Evolutionary conservation across 441 rosid genomes (phyloP).

Genomic region (Raphanus hybrid): DNA sequence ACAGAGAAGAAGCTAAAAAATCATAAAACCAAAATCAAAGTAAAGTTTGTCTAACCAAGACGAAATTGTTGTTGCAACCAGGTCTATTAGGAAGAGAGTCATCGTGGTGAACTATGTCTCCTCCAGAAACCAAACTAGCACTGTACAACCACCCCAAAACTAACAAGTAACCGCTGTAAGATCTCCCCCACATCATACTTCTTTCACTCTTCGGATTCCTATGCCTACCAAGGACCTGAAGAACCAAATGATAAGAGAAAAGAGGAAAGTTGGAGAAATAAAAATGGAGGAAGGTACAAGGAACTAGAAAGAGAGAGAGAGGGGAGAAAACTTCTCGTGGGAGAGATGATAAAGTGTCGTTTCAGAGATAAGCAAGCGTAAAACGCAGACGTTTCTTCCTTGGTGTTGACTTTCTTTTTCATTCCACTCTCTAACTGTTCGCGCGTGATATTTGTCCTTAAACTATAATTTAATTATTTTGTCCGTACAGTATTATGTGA

Average conservation of each 20-base stretch:
- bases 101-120: conserved; percentile 70
- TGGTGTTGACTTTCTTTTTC: conserved; percentile 22
- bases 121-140: conserved; percentile 49
- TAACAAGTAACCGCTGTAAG: conserved; percentile 23
- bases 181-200: conserved; percentile 19
- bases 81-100: conserved; percentile 53
- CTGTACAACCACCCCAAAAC: conserved; percentile 25
- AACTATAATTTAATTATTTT: background rate
- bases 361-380: conserved; percentile 2
- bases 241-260: conserved; percentile 3
- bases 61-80: conserved; percentile 66
- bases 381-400: conserved; percentile 12
- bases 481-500: conserved; percentile 27
- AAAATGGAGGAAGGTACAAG: conserved; percentile 39
- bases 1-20: conserved; percentile 1
- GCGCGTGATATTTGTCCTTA: conserved; percentile 22
- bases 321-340: conserved; percentile 22
- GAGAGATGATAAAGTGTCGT: conserved; percentile 31
- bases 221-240: background rate
- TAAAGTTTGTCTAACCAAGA: conserved; percentile 44
- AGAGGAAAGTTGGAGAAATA: conserved; percentile 33
- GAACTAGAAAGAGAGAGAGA: conserved; percentile 31
- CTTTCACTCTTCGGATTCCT: background rate
- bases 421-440: conserved; percentile 11
- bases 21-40: background rate